These are phyloP conservation scores for Aspergillus amoenus DNA, from an alignment of 2,329 filamentous ascomycete species.

Conservation along the genomic window DNA sequence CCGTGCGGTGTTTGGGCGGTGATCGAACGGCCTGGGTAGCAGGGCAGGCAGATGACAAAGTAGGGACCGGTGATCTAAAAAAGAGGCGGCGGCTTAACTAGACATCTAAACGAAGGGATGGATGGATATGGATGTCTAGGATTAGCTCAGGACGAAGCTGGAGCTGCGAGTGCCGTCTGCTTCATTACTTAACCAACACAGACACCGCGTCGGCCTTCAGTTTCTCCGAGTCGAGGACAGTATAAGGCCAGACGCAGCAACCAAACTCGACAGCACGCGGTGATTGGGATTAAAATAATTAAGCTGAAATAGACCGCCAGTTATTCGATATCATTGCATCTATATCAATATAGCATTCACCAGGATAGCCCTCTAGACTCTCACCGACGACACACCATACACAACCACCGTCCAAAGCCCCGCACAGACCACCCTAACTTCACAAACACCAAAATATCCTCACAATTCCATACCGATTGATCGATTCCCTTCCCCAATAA, in stretches of 20 bases:
- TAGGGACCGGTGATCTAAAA: conserved; percentile 1
- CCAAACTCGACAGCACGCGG: background rate
- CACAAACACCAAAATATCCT: conserved; percentile 8
- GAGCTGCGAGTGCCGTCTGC: background rate
- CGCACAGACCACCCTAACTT: conserved; percentile 9
- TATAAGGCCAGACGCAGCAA: background rate
- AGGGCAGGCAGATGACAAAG: conserved; percentile 3
- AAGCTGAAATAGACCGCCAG: background rate
- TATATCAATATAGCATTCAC: background rate
- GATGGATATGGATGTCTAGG: conserved; percentile 21
- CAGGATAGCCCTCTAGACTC: background rate
- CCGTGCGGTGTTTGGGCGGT: background rate
- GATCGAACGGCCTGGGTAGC: conserved; percentile 10
- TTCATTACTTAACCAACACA: background rate
- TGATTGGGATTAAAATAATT: no score
- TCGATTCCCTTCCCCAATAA: background rate
- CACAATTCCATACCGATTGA: background rate
- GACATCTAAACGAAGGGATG: conserved; percentile 11
- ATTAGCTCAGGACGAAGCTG: background rate
- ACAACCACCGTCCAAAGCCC: background rate
- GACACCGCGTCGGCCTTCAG: conserved; percentile 13
- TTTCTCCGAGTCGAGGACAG: conserved; percentile 25
- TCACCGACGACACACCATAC: no score
- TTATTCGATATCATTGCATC: background rate
- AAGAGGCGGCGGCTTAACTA: background rate